A percentile compares a stretch with the other conserved stretches of the same genome.
Conservation (phyloP, 2,329 filamentous ascomycete species). For the Myotisia sp. region DNA sequence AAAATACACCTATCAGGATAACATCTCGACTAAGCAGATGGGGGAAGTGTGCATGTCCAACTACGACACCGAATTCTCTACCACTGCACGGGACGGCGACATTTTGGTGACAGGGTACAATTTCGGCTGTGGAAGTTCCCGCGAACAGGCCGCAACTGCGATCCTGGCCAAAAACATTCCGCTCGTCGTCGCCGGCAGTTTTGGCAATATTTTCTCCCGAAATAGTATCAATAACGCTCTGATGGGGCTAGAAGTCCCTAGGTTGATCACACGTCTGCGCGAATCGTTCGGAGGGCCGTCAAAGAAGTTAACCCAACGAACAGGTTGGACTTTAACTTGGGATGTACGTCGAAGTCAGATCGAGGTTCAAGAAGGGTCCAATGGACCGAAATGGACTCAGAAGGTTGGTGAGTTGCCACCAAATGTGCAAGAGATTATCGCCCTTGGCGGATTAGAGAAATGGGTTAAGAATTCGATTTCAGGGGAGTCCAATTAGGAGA, state of each 20-base stretch:
- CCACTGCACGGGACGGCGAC: slow-evolving; percentile 52
- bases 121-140: slow-evolving; percentile 68
- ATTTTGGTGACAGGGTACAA: slow-evolving; percentile 78
- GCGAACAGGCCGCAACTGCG: slow-evolving; percentile 81
- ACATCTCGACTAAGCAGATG: slow-evolving; percentile 64
- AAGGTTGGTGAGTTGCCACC: slow-evolving; percentile 71
- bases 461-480: slow-evolving; percentile 63
- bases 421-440: slow-evolving; percentile 78
- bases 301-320: slow-evolving; percentile 53
- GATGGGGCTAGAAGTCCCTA: slow-evolving; percentile 26
- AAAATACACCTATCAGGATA: slow-evolving; percentile 84
- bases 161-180: slow-evolving; percentile 69
- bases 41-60: slow-evolving; percentile 85
- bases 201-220: slow-evolving; percentile 71
- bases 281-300: slow-evolving; percentile 27
- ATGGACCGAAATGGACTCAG: slow-evolving; percentile 57
- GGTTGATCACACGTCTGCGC: slow-evolving; percentile 21
- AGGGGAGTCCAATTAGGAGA: too few species aligned
- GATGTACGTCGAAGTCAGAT: slow-evolving; percentile 61
- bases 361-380: slow-evolving; percentile 53
- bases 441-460: slow-evolving; percentile 60
- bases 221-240: slow-evolving; percentile 32
- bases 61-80: slow-evolving; percentile 62
- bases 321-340: slow-evolving; percentile 73
- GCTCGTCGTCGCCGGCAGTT: slow-evolving; percentile 65